Evolutionary conservation across 331 rosid genomes (phyloP), one percentile per base, ranked within the genome.

Genomic region (Quercus phellos): DNA sequence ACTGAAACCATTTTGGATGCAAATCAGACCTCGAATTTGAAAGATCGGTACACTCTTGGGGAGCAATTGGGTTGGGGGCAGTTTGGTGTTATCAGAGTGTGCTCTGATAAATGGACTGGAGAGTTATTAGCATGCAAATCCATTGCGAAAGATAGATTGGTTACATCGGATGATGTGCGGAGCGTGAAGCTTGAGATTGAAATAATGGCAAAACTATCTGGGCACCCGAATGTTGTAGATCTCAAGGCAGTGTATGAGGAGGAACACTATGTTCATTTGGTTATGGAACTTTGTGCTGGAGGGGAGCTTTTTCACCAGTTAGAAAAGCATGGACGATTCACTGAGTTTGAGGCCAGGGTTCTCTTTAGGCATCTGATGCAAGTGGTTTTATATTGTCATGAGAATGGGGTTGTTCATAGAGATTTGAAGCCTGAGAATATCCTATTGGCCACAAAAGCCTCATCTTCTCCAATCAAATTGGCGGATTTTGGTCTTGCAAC

Each of bases 221-320:
- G 96, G 67, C 97, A 90, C 79, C 94, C 96, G 5, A 90, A 93
- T 70, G 97, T 93, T 55, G 97, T 93, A 12, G 94, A 90, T 88
- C 93, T 93, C 76, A 93, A 93, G 84, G 97, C 96, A 0, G 97
- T 89, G 73, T 90, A 90, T 75, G 97, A 93, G 83, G 97, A 90
- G 80, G 94, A 90, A 74, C 82, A 79, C 79, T 88, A 85, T 55
- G 97, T 93, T 76, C 97, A 93, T 82, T 83, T 93, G 88, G 93
- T 93, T 80, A 93, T 93, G 97, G 97, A 93, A 85, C 97, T 93
- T 84, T 93, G 97, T 78, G 97, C 97, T 13, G 97, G 97, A 68
- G 97, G 97, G 55, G 97, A 93, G 84, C 87, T 93, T 72, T 90
- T 93, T 85, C 96, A 90, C 81, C 85, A 86, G 58, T 79, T 93